Conservation (phyloP, 1,284 basidiomycete genomes). For the Schizophyllum amplum region DNA sequence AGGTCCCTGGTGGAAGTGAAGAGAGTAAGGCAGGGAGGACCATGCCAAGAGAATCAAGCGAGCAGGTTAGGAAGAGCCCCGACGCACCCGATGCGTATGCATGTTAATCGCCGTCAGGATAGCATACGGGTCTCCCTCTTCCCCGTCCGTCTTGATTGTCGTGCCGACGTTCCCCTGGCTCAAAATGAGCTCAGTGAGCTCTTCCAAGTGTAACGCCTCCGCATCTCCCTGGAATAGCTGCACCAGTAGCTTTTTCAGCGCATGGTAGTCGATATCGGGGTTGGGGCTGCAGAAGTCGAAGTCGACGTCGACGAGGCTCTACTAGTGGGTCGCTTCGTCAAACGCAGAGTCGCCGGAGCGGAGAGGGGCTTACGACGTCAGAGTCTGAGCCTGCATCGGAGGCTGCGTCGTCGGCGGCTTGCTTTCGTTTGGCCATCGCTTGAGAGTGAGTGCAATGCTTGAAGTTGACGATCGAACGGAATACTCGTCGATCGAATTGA, state of each 20-base stretch:
- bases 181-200: constrained; percentile 73
- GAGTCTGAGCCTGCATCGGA: constrained; percentile 10
- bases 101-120: constrained; percentile 79
- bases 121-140: constrained; percentile 83
- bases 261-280: constrained; percentile 76
- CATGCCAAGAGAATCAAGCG: not conserved
- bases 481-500: too few species aligned
- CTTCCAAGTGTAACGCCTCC: constrained; percentile 58
- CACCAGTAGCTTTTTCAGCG: constrained; percentile 70
- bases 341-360: not conserved
- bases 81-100: constrained; percentile 61
- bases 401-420: not conserved
- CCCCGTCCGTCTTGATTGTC: constrained; percentile 87
- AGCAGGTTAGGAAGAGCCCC: not conserved
- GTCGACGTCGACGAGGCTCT: constrained; percentile 63
- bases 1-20: too few species aligned
- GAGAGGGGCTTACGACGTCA: constrained; percentile 3
- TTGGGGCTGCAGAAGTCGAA: constrained; percentile 91
- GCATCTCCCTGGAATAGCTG: constrained; percentile 85
- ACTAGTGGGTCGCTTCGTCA: constrained; percentile 10
- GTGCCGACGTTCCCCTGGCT: constrained; percentile 73
- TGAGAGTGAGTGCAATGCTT: too few species aligned
- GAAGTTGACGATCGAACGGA: too few species aligned
- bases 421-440: constrained; percentile 13
- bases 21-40: not conserved